Percentiles rank a stretch among this genome's conserved stretches.
phyloP scores from a whole-genome alignment of 345 rosid genomes.

The Eucalyptus caleyi region DNA sequence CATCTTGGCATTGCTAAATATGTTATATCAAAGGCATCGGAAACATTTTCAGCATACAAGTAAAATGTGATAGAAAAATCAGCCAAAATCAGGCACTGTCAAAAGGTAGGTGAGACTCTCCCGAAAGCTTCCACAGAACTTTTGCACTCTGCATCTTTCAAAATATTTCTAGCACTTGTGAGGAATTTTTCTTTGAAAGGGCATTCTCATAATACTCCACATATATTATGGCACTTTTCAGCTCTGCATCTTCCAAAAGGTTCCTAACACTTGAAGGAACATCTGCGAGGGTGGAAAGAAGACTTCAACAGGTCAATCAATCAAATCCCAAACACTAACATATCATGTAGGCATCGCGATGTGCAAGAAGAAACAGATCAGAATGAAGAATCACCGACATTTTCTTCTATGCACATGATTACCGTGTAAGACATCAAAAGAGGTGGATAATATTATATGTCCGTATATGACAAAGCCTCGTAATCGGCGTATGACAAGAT shows the following conservation, averaged over 20 bases:
- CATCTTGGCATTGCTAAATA: neutral
- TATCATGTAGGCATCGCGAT: neutral
- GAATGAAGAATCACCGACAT: neutral
- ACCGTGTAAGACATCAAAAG: neutral
- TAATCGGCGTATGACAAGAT: neutral
- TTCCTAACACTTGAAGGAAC: slow-evolving; percentile 75
- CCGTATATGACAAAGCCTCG: neutral
- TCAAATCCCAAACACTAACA: neutral
- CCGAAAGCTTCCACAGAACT: slow-evolving; percentile 75
- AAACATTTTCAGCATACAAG: neutral
- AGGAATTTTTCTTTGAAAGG: neutral
- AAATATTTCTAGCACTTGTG: slow-evolving; percentile 64
- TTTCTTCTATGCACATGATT: neutral
- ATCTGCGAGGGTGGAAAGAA: slow-evolving; percentile 24
- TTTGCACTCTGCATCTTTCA: slow-evolving; percentile 75
- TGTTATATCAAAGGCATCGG: neutral
- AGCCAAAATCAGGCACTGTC: neutral
- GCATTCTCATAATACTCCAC: neutral
- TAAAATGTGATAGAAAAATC: neutral
- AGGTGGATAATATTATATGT: neutral
- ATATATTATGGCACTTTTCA: slow-evolving; percentile 41
- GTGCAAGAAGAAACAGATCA: neutral
- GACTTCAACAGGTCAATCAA: neutral
- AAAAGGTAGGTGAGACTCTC: slow-evolving; percentile 1
- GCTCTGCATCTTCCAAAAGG: slow-evolving; percentile 76